phyloP scores from a whole-genome alignment of 2,329 filamentous ascomycete species.

The Fusarium luffae region DNA sequence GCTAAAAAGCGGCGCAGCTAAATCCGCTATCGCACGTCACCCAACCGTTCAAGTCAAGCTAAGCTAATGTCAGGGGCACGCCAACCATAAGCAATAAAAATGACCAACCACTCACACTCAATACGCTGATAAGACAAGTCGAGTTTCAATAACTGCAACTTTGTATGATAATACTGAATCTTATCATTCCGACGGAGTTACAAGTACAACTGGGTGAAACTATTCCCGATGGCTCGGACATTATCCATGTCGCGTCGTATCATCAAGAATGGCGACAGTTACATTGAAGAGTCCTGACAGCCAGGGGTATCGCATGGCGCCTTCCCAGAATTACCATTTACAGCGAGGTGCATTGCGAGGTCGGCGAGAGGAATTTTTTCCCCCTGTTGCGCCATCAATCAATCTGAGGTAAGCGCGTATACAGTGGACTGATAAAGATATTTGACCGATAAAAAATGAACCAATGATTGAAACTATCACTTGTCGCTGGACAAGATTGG shows the following conservation, averaged over 20 bases:
- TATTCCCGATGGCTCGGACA: slow-evolving; percentile 17
- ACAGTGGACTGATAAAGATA: neutral
- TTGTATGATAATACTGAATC: no score
- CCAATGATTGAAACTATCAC: slow-evolving; percentile 8
- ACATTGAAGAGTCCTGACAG: slow-evolving; percentile 1
- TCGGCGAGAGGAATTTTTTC: neutral
- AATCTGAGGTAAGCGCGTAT: slow-evolving; percentile 11
- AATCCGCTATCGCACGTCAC: slow-evolving; percentile 22
- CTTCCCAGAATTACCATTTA: neutral
- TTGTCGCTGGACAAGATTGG: neutral
- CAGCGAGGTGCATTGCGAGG: slow-evolving; percentile 7
- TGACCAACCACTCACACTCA: neutral
- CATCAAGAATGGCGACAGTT: neutral
- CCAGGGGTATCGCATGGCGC: neutral
- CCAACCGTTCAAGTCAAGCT: neutral
- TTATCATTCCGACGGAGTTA: no score
- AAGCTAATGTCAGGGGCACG: slow-evolving; percentile 15
- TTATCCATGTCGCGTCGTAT: slow-evolving; percentile 9
- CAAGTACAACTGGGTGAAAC: neutral
- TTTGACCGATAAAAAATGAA: neutral
- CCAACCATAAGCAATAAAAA: neutral
- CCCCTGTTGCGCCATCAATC: slow-evolving; percentile 18
- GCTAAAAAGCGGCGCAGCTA: slow-evolving; percentile 26
- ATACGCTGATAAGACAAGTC: neutral
- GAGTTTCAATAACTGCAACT: neutral